Evolutionary conservation across 2,329 filamentous ascomycete genomes (phyloP).

Genomic region (Trichoderma sp.): DNA sequence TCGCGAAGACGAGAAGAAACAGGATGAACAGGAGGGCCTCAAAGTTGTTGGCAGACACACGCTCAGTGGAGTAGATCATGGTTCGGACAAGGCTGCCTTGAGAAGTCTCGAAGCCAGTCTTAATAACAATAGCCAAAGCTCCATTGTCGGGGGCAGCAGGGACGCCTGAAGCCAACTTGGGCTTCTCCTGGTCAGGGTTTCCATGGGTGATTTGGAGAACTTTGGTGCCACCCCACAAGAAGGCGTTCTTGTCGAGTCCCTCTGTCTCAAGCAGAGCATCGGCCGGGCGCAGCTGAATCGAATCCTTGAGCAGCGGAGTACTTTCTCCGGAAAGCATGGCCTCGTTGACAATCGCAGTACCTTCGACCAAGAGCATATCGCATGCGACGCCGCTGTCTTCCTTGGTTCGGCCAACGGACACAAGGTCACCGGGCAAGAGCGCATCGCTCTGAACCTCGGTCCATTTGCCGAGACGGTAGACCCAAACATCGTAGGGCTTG

Average conservation of each 20-base stretch:
- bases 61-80: constrained; percentile 99
- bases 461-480: constrained; percentile 87
- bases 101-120: constrained; percentile 98
- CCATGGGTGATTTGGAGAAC: constrained; percentile 93
- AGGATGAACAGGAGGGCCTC: constrained; percentile 97
- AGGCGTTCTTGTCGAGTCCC: constrained; percentile 93
- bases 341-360: constrained; percentile 96
- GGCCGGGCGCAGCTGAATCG: constrained; percentile 81
- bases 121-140: constrained; percentile 89
- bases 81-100: constrained; percentile 96
- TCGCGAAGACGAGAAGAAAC: constrained; percentile 92
- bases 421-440: constrained; percentile 88
- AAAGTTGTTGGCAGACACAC: constrained; percentile 96
- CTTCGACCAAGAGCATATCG: constrained; percentile 94
- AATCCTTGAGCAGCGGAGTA: constrained; percentile 95
- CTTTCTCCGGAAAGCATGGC: constrained; percentile 99
- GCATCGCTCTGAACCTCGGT: constrained; percentile 85
- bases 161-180: constrained; percentile 73
- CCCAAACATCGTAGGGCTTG: constrained; percentile 95
- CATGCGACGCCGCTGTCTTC: constrained; percentile 97
- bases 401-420: constrained; percentile 90
- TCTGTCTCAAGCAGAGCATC: constrained; percentile 83
- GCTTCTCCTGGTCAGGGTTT: constrained; percentile 71
- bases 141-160: constrained; percentile 88
- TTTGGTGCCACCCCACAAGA: constrained; percentile 97